phyloP scores from a whole-genome alignment of 2,329 filamentous ascomycete genomes.

The Pezicula rhizophila region DNA sequence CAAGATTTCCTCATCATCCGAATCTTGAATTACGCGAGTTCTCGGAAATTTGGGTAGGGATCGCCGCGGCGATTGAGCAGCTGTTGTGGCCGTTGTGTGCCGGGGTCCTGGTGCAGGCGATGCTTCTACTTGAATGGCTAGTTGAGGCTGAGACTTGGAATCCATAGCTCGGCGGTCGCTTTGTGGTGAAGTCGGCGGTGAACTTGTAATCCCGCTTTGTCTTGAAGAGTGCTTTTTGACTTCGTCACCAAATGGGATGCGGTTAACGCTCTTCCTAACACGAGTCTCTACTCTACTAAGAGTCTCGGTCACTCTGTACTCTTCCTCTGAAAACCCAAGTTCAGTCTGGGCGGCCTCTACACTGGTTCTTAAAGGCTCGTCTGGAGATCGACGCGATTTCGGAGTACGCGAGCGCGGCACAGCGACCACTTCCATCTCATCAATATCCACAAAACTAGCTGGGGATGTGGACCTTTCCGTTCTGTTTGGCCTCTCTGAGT shows the following conservation, averaged over 20 bases:
- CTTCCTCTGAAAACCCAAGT: conserved; percentile 9
- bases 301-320: conserved; percentile 20
- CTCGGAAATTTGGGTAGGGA: conserved; percentile 4
- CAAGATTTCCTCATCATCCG: conserved; percentile 24
- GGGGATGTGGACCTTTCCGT: conserved; percentile 1
- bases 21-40: conserved; percentile 21
- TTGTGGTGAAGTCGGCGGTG: neutral
- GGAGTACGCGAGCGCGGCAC: conserved; percentile 1
- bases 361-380: conserved; percentile 7
- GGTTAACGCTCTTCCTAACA: conserved; percentile 20
- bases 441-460: conserved; percentile 27
- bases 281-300: conserved; percentile 19
- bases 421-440: conserved; percentile 13
- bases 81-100: conserved; percentile 2
- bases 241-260: conserved; percentile 12
- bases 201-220: neutral
- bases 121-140: conserved; percentile 18
- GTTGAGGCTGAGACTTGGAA: neutral
- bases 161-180: neutral
- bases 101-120: conserved; percentile 13
- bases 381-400: neutral
- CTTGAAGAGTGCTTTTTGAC: neutral
- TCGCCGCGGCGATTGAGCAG: conserved; percentile 11
- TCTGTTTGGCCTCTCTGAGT: neutral
- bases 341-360: conserved; percentile 8